Evolutionary conservation across 768 basidiomycete genomes (phyloP), one percentile per base, ranked within the genome.

Genomic region (Heimioporus sp.): DNA sequence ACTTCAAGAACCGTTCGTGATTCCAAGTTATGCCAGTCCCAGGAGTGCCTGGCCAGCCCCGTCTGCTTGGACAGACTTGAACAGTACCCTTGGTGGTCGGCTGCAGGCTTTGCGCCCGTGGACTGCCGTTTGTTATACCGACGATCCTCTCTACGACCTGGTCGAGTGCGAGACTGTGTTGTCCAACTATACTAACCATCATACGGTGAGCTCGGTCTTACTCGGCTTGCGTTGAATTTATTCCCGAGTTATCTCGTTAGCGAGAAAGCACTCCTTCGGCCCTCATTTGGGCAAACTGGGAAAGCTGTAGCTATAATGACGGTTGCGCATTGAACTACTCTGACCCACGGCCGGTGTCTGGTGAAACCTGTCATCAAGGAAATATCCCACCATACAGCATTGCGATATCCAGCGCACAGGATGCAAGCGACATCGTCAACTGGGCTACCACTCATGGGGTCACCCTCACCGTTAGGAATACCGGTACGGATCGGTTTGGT

Each of bases 201-300:
- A 46, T 10, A 36, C 42, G 2, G 55, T 24, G 5, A 24, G 21
- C 5, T 24, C 43, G 31, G 59, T 46, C 7, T 30, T 34, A 4
- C 20, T 15, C 40, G 4, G 43, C 24, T 30, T 13, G 9, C 12
- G 20, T 30, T 31, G 9, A 32, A 35, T 20, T 2, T 8, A 1
- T 21, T 37, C 37, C 15, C 20, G 5, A 35, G n/a, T 21, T 7
- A 10, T 16, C 16, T 1, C 4, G 4, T 24, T 24, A 62, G 60
- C 60, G 60, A 5, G 60, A 62, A 48, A 43, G 24, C 20, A 9
- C 39, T 0, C 5, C 60, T 9, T 34, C 60, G 1, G 61, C 60
- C 7, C 54, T 62, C 5, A 57, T 62, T 19, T 62, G 60, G 60
- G 7, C 54, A 11, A 62, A 62, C 54, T 62, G 56, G 53, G 60